These are phyloP conservation scores for Starmerella sirachaensis DNA, from an alignment of 805 yeast species.

Conservation along the genomic window DNA sequence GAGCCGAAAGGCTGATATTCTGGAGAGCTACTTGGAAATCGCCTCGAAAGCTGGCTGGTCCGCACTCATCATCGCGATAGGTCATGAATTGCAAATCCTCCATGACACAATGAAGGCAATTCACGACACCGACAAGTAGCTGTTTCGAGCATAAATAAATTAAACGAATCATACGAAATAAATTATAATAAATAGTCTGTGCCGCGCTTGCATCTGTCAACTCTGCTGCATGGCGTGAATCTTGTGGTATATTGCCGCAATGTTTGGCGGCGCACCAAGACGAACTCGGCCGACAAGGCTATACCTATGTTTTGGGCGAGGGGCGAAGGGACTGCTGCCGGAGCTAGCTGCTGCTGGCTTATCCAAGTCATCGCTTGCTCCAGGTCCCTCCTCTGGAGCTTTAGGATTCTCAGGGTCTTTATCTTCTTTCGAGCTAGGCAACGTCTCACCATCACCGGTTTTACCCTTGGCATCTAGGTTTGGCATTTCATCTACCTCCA, in stretches of 20 bases:
- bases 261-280: slow-evolving; percentile 18
- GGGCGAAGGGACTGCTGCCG: background rate
- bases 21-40: slow-evolving; percentile 12
- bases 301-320: slow-evolving; percentile 18
- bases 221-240: background rate
- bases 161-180: slow-evolving; percentile 3
- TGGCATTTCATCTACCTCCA: too few species aligned
- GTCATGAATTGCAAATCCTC: slow-evolving; percentile 25
- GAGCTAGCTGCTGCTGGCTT: too few species aligned
- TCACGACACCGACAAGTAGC: slow-evolving; percentile 4
- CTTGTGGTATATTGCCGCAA: slow-evolving; percentile 13
- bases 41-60: slow-evolving; percentile 24
- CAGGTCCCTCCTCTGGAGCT: background rate
- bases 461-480: too few species aligned
- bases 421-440: too few species aligned
- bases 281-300: slow-evolving; percentile 11
- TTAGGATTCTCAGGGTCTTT: background rate
- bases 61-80: slow-evolving; percentile 24
- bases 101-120: slow-evolving; percentile 22
- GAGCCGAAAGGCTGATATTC: background rate
- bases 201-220: too few species aligned
- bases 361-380: too few species aligned
- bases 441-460: too few species aligned
- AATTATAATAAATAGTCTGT: background rate
- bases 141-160: too few species aligned